Conservation (phyloP, 257 asterid genomes). For the Paraleonurus japonicus region DNA sequence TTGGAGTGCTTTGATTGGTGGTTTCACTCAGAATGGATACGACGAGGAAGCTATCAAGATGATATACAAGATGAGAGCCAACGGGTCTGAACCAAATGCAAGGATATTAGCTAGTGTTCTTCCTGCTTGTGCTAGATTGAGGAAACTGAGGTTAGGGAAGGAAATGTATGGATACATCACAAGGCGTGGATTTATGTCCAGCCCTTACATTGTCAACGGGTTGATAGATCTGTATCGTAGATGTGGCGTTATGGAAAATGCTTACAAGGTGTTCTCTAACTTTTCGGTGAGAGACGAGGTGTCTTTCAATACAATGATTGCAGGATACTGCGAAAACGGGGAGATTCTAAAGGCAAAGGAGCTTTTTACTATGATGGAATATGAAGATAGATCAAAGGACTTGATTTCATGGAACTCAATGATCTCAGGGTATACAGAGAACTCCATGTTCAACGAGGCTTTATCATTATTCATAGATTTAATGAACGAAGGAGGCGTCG, state of each 20-base stretch:
- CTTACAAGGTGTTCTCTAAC: slow-evolving; percentile 47
- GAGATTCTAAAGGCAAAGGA: slow-evolving; percentile 53
- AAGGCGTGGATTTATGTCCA: slow-evolving; percentile 56
- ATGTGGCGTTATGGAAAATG: slow-evolving; percentile 59
- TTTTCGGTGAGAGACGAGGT: slow-evolving; percentile 61
- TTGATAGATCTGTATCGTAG: slow-evolving; percentile 71
- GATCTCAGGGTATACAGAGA: slow-evolving; percentile 75
- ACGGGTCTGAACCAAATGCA: slow-evolving; percentile 63
- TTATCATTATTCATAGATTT: slow-evolving; percentile 41
- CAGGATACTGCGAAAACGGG: slow-evolving; percentile 66
- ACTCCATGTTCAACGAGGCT: slow-evolving; percentile 53
- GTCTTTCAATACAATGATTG: slow-evolving; percentile 71
- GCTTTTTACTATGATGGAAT: slow-evolving; percentile 61
- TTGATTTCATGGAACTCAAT: slow-evolving; percentile 78
- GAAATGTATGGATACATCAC: slow-evolving; percentile 68
- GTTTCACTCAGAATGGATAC: slow-evolving; percentile 63
- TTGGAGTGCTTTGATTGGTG: slow-evolving; percentile 75
- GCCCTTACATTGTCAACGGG: slow-evolving; percentile 68
- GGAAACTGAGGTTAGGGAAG: slow-evolving; percentile 49
- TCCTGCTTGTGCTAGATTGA: slow-evolving; percentile 71
- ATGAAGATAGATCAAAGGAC: no score
- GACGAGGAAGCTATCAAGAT: slow-evolving; percentile 59
- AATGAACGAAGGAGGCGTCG: slow-evolving; percentile 33
- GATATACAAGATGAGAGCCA: slow-evolving; percentile 48
- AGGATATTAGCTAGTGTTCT: slow-evolving; percentile 59